Conservation (phyloP, 352 stramenopile genomes). For the Globisporangium polare region DNA sequence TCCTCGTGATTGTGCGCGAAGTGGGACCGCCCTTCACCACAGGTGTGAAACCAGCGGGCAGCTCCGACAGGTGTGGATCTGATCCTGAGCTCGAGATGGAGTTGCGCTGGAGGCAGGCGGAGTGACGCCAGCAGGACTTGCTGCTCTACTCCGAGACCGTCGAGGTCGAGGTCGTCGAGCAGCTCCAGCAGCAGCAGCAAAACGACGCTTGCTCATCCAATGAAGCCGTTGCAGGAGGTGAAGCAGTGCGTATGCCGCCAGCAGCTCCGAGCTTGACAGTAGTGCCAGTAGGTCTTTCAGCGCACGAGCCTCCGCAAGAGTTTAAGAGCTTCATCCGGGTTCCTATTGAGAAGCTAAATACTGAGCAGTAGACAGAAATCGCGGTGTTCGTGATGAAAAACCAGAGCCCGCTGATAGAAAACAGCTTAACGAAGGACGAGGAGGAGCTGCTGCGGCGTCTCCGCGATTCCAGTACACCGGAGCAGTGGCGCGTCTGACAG, state of each 20-base stretch:
- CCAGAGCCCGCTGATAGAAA: constrained; percentile 25
- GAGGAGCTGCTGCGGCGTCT: constrained; percentile 15
- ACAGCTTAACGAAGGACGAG: constrained; percentile 23
- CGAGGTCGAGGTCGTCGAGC: background rate
- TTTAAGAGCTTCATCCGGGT: no score
- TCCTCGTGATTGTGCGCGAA: constrained; percentile 23
- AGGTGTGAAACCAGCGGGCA: background rate
- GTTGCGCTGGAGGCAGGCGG: constrained; percentile 22
- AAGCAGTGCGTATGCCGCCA: background rate
- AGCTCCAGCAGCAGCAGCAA: background rate
- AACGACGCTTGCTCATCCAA: background rate
- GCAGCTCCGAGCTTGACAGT: background rate
- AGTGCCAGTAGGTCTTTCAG: no score
- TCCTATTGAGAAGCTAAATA: no score
- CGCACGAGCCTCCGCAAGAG: background rate
- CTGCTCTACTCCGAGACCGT: constrained; percentile 39
- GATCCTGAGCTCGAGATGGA: constrained; percentile 17
- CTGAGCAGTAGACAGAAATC: constrained; percentile 16
- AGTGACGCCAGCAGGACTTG: constrained; percentile 16
- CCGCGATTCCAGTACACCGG: constrained; percentile 1
- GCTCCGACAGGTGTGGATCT: background rate
- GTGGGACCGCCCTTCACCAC: background rate
- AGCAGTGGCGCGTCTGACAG: constrained; percentile 21
- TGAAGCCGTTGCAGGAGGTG: no score
- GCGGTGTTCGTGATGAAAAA: constrained; percentile 48